Percentiles rank a stretch among this genome's conserved stretches.
phyloP scores from a whole-genome alignment of 305 asterid genomes.

The Striga hermonthica region DNA sequence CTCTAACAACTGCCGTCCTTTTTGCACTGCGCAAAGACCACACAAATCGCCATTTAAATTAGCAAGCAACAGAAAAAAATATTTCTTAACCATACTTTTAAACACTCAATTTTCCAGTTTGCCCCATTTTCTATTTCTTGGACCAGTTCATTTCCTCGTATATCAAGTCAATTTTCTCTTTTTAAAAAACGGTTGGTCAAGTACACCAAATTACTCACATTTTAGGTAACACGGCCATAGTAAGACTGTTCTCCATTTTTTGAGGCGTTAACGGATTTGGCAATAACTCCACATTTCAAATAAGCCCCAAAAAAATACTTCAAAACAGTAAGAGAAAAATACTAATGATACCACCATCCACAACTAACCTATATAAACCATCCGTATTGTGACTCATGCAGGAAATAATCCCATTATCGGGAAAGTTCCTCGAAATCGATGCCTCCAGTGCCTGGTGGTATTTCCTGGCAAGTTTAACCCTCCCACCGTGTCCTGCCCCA shows the following conservation, averaged over 20 bases:
- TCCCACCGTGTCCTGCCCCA: slow-evolving; percentile 91
- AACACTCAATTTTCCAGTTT: background rate
- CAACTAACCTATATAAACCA: slow-evolving; percentile 67
- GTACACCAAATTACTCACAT: background rate
- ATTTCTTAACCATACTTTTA: background rate
- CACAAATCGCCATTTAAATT: too few species aligned
- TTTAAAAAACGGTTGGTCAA: too few species aligned
- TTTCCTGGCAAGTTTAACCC: slow-evolving; percentile 73
- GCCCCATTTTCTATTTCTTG: background rate
- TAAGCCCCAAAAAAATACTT: too few species aligned
- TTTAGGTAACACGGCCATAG: too few species aligned
- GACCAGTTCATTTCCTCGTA: background rate
- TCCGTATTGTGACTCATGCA: slow-evolving; percentile 97
- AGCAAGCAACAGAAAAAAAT: background rate
- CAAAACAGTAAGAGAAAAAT: too few species aligned
- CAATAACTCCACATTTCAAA: too few species aligned
- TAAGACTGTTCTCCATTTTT: too few species aligned
- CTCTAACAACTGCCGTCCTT: slow-evolving; percentile 58
- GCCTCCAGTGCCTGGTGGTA: slow-evolving; percentile 87
- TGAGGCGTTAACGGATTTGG: too few species aligned
- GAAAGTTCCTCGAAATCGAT: slow-evolving; percentile 67
- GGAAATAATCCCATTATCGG: slow-evolving; percentile 81
- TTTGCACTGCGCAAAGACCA: slow-evolving; percentile 46
- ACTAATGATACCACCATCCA: background rate
- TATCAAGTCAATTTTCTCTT: too few species aligned